These are phyloP conservation scores for Wickerhamomyces chaumierensis DNA, from an alignment of 805 yeast genomes.

Conservation along the genomic window DNA sequence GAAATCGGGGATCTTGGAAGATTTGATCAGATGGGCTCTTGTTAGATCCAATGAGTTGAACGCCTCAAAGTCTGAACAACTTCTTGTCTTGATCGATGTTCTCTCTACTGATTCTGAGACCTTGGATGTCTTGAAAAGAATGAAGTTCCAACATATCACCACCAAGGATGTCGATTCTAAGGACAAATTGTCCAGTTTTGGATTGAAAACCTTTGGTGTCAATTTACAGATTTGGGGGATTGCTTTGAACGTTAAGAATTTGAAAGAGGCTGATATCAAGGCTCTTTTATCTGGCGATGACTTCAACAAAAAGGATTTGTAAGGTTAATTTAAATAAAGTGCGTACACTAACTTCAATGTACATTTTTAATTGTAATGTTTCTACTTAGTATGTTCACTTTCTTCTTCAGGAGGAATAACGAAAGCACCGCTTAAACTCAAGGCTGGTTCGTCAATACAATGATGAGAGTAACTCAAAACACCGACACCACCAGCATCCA, in stretches of 20 bases:
- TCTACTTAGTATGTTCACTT: slow-evolving; percentile 5
- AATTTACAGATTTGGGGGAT: slow-evolving; percentile 16
- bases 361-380: too few relatives aligned
- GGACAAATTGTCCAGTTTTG: background rate
- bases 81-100: slow-evolving; percentile 33
- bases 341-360: too few relatives aligned
- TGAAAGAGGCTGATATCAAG: background rate
- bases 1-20: slow-evolving; percentile 50
- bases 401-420: slow-evolving; percentile 57
- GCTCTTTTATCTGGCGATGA: background rate
- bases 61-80: slow-evolving; percentile 20
- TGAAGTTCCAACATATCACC: slow-evolving; percentile 32
- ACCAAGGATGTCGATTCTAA: slow-evolving; percentile 5
- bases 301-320: background rate
- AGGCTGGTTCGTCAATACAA: slow-evolving; percentile 76
- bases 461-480: slow-evolving; percentile 85
- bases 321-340: too few relatives aligned
- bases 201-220: slow-evolving; percentile 10
- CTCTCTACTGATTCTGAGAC: slow-evolving; percentile 39
- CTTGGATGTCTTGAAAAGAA: slow-evolving; percentile 24
- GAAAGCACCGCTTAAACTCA: slow-evolving; percentile 76
- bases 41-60: slow-evolving; percentile 32
- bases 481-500: slow-evolving; percentile 95
- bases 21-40: slow-evolving; percentile 52
- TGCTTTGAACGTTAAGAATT: slow-evolving; percentile 11